A percentile compares a stretch with the other conserved stretches of the same genome.
Conservation (phyloP, 2,329 filamentous ascomycete species). For the Colletotrichum scovillei region DNA sequence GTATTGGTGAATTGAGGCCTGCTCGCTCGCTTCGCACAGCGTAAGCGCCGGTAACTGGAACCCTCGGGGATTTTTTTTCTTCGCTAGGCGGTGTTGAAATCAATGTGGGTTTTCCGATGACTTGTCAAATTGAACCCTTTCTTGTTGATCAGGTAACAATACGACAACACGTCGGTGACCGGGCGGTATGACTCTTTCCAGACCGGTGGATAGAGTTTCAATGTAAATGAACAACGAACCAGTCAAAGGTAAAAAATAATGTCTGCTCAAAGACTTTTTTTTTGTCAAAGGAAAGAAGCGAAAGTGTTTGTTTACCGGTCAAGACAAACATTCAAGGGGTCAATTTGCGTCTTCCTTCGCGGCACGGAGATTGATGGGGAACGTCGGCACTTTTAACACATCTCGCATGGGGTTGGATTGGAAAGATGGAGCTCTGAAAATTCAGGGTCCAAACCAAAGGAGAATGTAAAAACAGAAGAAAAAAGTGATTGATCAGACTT, state of each 20-base stretch:
- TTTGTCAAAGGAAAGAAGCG: background rate
- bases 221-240: conserved; percentile 24
- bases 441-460: conserved; percentile 28
- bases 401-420: background rate
- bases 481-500: conserved; percentile 22
- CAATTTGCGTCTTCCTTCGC: background rate
- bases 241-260: background rate
- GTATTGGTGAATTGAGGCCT: conserved; percentile 21
- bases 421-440: background rate
- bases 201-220: conserved; percentile 5
- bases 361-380: background rate
- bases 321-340: background rate
- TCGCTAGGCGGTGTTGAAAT: background rate
- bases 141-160: conserved; percentile 9
- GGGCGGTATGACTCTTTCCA: conserved; percentile 9
- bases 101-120: background rate
- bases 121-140: conserved; percentile 1
- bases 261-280: background rate
- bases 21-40: conserved; percentile 20
- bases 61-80: background rate
- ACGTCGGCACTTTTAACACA: conserved; percentile 24
- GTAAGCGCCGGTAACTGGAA: background rate
- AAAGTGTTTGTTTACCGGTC: background rate
- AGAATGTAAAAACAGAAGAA: background rate
- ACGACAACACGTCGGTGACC: background rate